phyloP scores from a whole-genome alignment of 1,284 basidiomycete species.

The Apiotrichum sp. region DNA sequence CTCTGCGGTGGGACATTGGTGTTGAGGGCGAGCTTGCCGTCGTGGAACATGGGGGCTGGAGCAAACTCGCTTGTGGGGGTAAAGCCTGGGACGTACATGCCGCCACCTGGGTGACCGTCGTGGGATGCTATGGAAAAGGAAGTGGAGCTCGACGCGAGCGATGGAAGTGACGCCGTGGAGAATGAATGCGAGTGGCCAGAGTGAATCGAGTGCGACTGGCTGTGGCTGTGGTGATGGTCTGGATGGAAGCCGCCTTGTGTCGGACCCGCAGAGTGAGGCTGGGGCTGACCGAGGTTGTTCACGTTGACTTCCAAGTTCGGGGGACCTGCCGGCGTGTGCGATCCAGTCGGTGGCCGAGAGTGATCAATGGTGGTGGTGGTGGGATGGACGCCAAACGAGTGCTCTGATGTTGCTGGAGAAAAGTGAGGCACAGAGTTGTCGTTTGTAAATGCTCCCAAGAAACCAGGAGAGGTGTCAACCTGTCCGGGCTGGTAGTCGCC shows the following conservation, averaged over 20 bases:
- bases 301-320: background rate
- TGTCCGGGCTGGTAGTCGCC: constrained; percentile 19
- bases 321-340: background rate
- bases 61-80: constrained; percentile 4
- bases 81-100: constrained; percentile 8
- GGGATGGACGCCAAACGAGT: constrained; percentile 10
- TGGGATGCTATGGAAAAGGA: constrained; percentile 16
- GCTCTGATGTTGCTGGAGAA: constrained; percentile 15
- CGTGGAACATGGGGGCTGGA: constrained; percentile 2
- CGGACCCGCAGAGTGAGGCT: background rate
- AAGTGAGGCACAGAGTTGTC: constrained; percentile 11
- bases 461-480: constrained; percentile 13
- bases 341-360: constrained; percentile 5
- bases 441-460: constrained; percentile 11
- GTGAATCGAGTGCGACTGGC: background rate
- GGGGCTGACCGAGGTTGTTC: background rate
- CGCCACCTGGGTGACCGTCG: background rate
- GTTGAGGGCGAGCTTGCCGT: constrained; percentile 5
- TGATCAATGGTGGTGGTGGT: background rate
- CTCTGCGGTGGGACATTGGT: background rate
- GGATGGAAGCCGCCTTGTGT: constrained; percentile 3
- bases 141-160: constrained; percentile 16
- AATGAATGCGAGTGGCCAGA: constrained; percentile 17
- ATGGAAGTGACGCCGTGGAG: constrained; percentile 17
- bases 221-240: constrained; percentile 10